Evolutionary conservation across 371 early-diverging fungal species (phyloP), one percentile per base, ranked within the genome.

Genomic region (Circinella umbellata): DNA sequence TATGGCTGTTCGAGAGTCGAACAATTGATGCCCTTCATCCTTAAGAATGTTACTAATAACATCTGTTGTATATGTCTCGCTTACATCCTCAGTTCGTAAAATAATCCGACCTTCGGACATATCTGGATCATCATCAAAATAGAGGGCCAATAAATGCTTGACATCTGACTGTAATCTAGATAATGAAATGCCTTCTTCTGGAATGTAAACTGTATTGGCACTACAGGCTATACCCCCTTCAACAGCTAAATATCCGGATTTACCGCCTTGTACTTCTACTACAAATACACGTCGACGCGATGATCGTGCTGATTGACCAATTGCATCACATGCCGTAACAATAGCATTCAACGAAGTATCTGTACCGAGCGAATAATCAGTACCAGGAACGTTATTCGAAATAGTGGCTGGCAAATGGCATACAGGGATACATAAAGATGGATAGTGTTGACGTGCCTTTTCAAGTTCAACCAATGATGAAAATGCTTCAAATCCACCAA

Each of bases 321-420:
- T 95, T 51, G 93, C 88, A 82, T 99, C 99, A 69, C 98, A 95
- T 3, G 96, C 86, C 38, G 91, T 92, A 39, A 96, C 94, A 81
- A 99, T 98, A 34, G 93, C 95, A 80, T 99, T 99, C 68, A 99
- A 77, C 3, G 98, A 95, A 8, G 99, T 99, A 73, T 99, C 99
- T 35, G 91, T 86, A 17, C 99, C 99, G 67, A 99, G 85, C 49
- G 96, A 96, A 75, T 88, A 94, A 69, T 98, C 98, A 0, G 99
- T 99, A 17, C 98, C 98, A 4, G 99, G 99, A 8, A 99, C 98
- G 80, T 99, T 99, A 86, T 99, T 99, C 53, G 94, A 93, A 55
- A 98, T 92, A 1, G 99, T 98, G 17, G 99, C 97, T 8, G 99
- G 99, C 4, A 99, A 84, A 63, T 93, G 88, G 18, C 95, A 91